Evolutionary conservation across 2,329 filamentous ascomycete species (phyloP).

Genomic region (Calonectria honghensis): DNA sequence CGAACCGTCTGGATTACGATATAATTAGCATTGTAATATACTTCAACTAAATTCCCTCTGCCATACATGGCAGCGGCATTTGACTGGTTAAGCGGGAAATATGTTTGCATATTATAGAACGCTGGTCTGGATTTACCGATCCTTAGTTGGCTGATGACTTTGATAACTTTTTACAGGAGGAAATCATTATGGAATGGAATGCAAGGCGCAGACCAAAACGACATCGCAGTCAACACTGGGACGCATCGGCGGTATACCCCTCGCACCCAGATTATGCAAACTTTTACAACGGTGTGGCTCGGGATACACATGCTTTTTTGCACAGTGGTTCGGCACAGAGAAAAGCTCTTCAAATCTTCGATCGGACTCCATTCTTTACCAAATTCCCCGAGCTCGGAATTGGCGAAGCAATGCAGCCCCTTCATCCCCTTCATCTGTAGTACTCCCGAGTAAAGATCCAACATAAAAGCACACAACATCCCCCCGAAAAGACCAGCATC

Average conservation of each 20-base stretch:
- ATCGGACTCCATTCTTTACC: neutral
- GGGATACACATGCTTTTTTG: neutral
- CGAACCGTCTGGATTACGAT: neutral
- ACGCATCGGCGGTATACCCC: neutral
- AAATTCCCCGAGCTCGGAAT: neutral
- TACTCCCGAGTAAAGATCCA: neutral
- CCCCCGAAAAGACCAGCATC: neutral
- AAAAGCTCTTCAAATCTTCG: neutral
- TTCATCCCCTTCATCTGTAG: neutral
- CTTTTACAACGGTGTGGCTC: neutral
- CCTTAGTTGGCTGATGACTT: neutral
- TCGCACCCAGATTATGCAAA: neutral
- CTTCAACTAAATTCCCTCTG: neutral
- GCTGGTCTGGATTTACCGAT: neutral
- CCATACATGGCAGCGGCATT: neutral
- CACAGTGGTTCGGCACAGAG: neutral
- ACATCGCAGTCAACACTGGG: accelerated
- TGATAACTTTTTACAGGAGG: neutral
- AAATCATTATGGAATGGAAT: neutral
- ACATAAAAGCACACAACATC: neutral
- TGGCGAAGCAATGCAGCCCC: neutral
- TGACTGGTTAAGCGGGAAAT: neutral
- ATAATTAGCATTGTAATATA: neutral
- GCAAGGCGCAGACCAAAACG: neutral
- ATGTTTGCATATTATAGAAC: neutral